Base-by-base conservation (phyloP, 176 grass and related monocot species). In the Zoysia japonica region DNA sequence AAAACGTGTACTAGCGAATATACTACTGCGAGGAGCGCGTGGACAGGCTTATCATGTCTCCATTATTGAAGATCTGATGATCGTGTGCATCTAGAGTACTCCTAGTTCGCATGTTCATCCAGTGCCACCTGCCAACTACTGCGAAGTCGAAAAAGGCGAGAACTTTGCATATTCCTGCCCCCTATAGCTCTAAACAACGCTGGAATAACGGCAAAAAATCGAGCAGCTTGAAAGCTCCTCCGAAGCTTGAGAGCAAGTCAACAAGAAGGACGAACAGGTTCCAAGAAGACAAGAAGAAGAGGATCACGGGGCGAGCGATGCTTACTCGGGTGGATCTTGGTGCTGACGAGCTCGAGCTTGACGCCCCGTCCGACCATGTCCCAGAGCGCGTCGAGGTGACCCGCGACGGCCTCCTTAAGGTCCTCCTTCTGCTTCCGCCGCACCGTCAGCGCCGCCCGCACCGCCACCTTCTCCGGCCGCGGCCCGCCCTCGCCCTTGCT, bases 401-500 rank as follows among this genome's bases (percentile, higher is more conserved):
- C 89, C 35, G 84, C 96, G 70, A 99, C 65, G 45, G 84, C 72
- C 52, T 99, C 96, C 86, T 93, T 95, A 65, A 99, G 65, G 88
- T 95, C 96, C 84, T 99, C 96, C 86, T 99, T 99, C 39, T 78
- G 85, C 96, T 99, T 99, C 71, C 92, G 82, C 72, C 92, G 85
- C 81, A 99, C 92, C 56, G 92, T 99, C 63, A 99, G 57, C 85
- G 84, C 96, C 45, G 96, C 96, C 77, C 96, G 82, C 56, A 94
- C 56, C 77, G 67, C 75, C 54, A 87, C 82, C 65, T 95, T 95
- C 48, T 75, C 75, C 19, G 54, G 49, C 13, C 28, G 53, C 53
- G 15, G 46, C 54, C 71, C 64, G 5, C 61, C 47, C 69, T 41
- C 19, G 46, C 53, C 59, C n/a, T 79, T 67, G 73, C 67, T 3